phyloP scores from a whole-genome alignment of 176 grass and related monocot species.

The Metroxylon sagu region DNA sequence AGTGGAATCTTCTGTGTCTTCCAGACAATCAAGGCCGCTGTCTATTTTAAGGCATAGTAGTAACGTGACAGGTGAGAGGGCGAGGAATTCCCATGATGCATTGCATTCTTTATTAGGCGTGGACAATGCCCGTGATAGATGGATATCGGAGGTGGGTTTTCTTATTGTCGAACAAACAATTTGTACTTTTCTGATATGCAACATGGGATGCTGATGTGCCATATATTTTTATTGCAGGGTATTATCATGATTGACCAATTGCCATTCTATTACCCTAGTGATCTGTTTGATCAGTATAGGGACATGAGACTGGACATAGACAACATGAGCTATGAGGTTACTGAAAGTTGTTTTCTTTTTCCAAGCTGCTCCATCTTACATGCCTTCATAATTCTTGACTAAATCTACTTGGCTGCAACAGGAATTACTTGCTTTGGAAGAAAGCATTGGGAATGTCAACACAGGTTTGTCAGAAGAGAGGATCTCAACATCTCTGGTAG shows the following conservation, averaged over 20 bases:
- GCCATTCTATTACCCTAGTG: slow-evolving; percentile 23
- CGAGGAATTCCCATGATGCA: slow-evolving; percentile 33
- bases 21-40: slow-evolving; percentile 42
- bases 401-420: slow-evolving; percentile 7
- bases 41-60: slow-evolving; percentile 7
- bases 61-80: slow-evolving; percentile 42
- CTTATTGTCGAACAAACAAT: not conserved
- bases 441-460: slow-evolving; percentile 68
- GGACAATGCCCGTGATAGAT: slow-evolving; percentile 22
- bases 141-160: slow-evolving; percentile 14
- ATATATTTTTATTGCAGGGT: slow-evolving; percentile 34
- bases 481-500: slow-evolving; percentile 50
- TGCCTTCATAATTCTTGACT: not conserved
- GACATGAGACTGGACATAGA: slow-evolving; percentile 79
- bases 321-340: slow-evolving; percentile 88
- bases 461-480: slow-evolving; percentile 58
- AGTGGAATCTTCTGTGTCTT: slow-evolving; percentile 17
- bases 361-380: not conserved
- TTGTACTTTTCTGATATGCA: no score
- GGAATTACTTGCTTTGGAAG: slow-evolving; percentile 85
- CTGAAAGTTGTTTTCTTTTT: slow-evolving; percentile 4
- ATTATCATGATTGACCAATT: slow-evolving; percentile 30
- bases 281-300: slow-evolving; percentile 59
- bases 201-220: not conserved
- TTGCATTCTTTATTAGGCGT: slow-evolving; percentile 35